Evolutionary conservation across 306 rosid species (phyloP), one percentile per base, ranked within the genome.

Genomic region (Pterocarpus santalinus): DNA sequence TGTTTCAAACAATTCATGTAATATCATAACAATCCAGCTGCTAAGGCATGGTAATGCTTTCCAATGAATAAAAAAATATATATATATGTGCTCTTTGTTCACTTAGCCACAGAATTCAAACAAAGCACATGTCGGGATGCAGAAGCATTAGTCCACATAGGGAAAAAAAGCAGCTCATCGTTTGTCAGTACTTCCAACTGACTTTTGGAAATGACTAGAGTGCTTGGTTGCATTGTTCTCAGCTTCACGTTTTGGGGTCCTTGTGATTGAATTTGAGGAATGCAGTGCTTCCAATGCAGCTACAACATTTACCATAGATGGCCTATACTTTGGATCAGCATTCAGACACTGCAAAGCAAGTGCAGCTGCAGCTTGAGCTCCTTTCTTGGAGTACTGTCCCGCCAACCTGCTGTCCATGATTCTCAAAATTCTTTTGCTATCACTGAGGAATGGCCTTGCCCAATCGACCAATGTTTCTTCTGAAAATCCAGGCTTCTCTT

Each of bases 321-420:
- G 97, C 83, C 99, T 93, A 33, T 77, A 32, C 73, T 86, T 91
- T 0, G 97, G 92, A 69, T 95, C 97, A 12, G 62, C 68, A 65
- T 87, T 85, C 5, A 95, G 86, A 80, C 99, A 93, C 43, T 88
- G 88, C 28, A 89, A 69, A 4, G 89, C 91, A 78, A 95, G 93
- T 73, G 91, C 66, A 34, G 93, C 97, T 53, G 93, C 92, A 30
- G 93, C 92, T 86, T 91, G 97, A 7, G 94, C 97, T 69, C 86
- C 97, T 85, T 83, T 95, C 79, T 86, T 95, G 1, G 97, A 88
- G 82, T 95, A 95, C 58, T 95, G 95, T 75, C 99, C 99, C 4
- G 95, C 95, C 76, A 95, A 77, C 67, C 92, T 87, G 7, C 87
- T 78, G 74, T 95, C 99, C 96, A 95, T 91, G 65, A 95, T 88